phyloP scores from a whole-genome alignment of 768 basidiomycete genomes.

The Rhodotorula graminis region DNA sequence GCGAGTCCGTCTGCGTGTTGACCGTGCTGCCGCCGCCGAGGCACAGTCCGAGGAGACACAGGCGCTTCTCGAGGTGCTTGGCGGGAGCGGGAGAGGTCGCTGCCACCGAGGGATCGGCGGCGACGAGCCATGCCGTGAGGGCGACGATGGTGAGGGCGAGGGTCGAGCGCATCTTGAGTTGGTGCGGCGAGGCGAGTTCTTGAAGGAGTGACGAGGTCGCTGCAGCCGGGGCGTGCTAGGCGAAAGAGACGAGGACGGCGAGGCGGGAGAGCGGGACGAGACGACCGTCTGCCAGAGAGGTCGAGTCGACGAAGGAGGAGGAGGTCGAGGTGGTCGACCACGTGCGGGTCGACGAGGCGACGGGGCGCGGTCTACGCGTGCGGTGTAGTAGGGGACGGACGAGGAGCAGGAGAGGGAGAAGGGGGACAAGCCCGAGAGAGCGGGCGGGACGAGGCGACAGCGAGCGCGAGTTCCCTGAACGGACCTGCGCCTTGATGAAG shows the following conservation, averaged over 20 bases:
- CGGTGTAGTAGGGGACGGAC: neutral
- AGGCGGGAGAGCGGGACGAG: neutral
- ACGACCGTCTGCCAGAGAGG: neutral
- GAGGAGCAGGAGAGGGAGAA: neutral
- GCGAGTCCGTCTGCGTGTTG: conserved; percentile 18
- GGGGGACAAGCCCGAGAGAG: no score
- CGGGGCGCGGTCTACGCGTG: neutral
- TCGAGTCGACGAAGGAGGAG: neutral
- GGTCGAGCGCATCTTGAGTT: neutral
- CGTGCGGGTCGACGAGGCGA: neutral
- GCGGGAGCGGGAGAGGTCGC: neutral
- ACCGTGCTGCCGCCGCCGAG: conserved; percentile 10
- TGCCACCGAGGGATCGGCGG: neutral
- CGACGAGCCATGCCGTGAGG: neutral
- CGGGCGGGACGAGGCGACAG: neutral
- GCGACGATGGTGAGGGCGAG: neutral
- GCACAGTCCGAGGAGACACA: conserved; percentile 7
- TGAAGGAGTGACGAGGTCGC: neutral
- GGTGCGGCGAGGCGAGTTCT: neutral
- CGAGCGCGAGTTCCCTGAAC: neutral
- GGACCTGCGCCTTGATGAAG: neutral
- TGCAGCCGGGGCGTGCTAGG: conserved; percentile 1
- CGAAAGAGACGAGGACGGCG: neutral
- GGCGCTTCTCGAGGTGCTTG: conserved; percentile 19
- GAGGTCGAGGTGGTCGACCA: neutral